Conservation (phyloP, 2,329 filamentous ascomycete species). For the Ascochyta fabae region DNA sequence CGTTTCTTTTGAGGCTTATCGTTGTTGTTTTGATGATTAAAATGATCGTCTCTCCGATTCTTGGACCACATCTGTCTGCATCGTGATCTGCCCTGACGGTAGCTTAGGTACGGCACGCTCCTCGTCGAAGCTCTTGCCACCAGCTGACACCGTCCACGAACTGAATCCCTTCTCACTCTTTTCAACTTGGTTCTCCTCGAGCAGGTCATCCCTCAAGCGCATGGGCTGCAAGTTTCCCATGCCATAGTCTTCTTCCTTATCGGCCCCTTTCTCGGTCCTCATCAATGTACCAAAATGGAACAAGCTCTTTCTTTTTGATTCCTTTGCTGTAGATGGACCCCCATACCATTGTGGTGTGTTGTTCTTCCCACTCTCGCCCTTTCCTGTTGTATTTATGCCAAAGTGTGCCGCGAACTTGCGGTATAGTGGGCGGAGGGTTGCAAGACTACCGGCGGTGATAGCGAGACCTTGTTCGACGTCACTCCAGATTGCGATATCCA, state of each 20-base stretch:
- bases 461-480: constrained; percentile 48
- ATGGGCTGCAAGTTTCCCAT: constrained; percentile 34
- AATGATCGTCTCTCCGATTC: constrained; percentile 23
- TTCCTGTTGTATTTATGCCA: constrained; percentile 27
- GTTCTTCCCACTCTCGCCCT: constrained; percentile 20
- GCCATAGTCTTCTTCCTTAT: constrained; percentile 32
- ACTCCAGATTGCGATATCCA: constrained; percentile 49
- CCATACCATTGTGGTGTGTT: constrained; percentile 31
- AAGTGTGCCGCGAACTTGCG: constrained; percentile 31
- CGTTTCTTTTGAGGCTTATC: background rate
- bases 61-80: constrained; percentile 35
- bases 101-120: constrained; percentile 7
- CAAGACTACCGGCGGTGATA: constrained; percentile 46
- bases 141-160: constrained; percentile 38
- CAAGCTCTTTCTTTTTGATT: constrained; percentile 26
- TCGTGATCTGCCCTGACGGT: constrained; percentile 31
- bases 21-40: background rate
- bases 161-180: constrained; percentile 35
- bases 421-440: constrained; percentile 47
- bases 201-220: constrained; percentile 36
- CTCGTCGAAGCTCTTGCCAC: constrained; percentile 39
- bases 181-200: constrained; percentile 22
- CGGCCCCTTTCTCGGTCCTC: constrained; percentile 28
- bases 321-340: constrained; percentile 16
- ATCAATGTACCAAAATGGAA: constrained; percentile 36